Conservation (phyloP, 345 rosid species). For the Kernera saxatilis region DNA sequence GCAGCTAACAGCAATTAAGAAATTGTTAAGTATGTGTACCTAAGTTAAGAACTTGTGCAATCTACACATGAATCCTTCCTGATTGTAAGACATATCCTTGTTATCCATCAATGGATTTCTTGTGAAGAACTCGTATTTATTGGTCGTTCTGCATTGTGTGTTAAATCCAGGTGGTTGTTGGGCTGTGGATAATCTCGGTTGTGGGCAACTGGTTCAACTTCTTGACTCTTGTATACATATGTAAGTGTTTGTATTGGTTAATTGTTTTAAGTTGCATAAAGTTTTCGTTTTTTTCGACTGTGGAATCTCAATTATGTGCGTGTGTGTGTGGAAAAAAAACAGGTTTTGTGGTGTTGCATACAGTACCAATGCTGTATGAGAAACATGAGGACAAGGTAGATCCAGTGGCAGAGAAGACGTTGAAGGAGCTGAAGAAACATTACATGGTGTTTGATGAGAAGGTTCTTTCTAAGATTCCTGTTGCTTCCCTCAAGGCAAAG, state of each 20-base stretch:
- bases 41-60: neutral
- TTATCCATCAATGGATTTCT: neutral
- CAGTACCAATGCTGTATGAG: slow-evolving; percentile 75
- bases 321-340: neutral
- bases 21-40: neutral
- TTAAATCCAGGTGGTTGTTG: slow-evolving; percentile 51
- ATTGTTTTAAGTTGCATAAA: neutral
- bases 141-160: neutral
- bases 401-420: slow-evolving; percentile 65
- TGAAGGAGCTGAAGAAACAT: slow-evolving; percentile 56
- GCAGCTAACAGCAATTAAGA: neutral
- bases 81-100: neutral
- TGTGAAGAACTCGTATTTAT: neutral
- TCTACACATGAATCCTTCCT: neutral
- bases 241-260: slow-evolving; percentile 1
- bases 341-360: slow-evolving; percentile 63
- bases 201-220: slow-evolving; percentile 76
- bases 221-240: slow-evolving; percentile 71
- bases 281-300: neutral
- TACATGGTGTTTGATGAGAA: slow-evolving; percentile 64
- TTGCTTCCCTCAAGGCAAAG: slow-evolving; percentile 45
- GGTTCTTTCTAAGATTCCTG: slow-evolving; percentile 57
- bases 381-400: slow-evolving; percentile 81
- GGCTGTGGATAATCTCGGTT: slow-evolving; percentile 56
- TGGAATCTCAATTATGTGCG: neutral